These are phyloP conservation scores for Aphanomyces cochlioides DNA, from an alignment of 352 stramenopile genomes.

Conservation along the genomic window DNA sequence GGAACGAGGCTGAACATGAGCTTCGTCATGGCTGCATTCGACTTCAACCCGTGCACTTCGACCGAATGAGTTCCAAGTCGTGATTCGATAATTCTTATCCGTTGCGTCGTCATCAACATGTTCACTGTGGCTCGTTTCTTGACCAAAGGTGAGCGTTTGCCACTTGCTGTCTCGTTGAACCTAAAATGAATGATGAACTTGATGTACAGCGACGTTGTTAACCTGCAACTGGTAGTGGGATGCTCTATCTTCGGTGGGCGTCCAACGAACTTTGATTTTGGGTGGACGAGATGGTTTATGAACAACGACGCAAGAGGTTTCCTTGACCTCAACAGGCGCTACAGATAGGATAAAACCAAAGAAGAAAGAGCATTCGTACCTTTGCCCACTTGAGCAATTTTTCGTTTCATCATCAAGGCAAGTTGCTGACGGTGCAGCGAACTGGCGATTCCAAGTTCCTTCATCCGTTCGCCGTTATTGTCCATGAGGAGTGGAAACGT, in stretches of 20 bases:
- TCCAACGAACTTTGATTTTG: constrained; percentile 27
- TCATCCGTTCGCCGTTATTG: constrained; percentile 60
- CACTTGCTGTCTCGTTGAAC: constrained; percentile 26
- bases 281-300: constrained; percentile 23
- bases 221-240: constrained; percentile 27
- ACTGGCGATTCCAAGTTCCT: constrained; percentile 67
- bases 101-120: constrained; percentile 10
- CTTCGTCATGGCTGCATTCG: background rate
- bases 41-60: constrained; percentile 49
- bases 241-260: background rate
- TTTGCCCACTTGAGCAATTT: constrained; percentile 26
- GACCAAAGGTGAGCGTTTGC: constrained; percentile 19
- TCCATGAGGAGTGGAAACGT: constrained; percentile 85
- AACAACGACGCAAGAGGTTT: constrained; percentile 5
- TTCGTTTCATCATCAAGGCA: constrained; percentile 67
- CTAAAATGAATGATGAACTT: background rate
- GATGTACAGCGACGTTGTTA: too few relatives aligned
- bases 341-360: background rate
- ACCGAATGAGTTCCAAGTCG: constrained; percentile 81
- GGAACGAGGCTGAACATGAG: background rate
- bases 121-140: constrained; percentile 28
- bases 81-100: constrained; percentile 53
- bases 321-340: constrained; percentile 6
- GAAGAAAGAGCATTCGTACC: background rate
- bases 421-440: constrained; percentile 75